phyloP scores from a whole-genome alignment of 495 filamentous ascomycete species.

The Parachaetomium inaequale region DNA sequence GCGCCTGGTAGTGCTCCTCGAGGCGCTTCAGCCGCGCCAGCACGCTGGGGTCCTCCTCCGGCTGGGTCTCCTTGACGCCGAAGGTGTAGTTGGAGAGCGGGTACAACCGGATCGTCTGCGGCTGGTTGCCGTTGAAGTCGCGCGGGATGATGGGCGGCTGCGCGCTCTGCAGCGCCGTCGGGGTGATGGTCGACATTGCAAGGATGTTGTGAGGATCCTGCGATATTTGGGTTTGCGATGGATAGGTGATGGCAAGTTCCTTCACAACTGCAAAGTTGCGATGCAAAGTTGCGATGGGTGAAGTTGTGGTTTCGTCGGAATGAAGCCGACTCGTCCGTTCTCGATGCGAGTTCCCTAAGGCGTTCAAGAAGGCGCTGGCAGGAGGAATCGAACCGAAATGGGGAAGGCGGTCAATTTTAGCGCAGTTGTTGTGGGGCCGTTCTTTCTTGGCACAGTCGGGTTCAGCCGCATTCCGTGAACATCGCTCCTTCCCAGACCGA shows the following conservation, averaged over 20 bases:
- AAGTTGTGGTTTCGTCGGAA: not conserved
- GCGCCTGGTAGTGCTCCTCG: slow-evolving; percentile 84
- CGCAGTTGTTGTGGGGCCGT: not conserved
- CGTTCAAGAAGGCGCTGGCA: not conserved
- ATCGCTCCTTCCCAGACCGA: not conserved
- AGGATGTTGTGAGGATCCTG: not conserved
- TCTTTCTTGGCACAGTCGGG: not conserved
- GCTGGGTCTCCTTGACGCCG: slow-evolving; percentile 95
- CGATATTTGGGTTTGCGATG: not conserved
- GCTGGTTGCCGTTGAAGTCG: slow-evolving; percentile 83
- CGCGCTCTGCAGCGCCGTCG: slow-evolving; percentile 65
- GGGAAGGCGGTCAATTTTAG: slow-evolving; percentile 6
- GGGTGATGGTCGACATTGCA: slow-evolving; percentile 73
- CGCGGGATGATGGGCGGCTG: slow-evolving; percentile 75
- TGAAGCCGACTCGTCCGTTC: not conserved
- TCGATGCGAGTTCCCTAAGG: not conserved
- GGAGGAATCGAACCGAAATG: not conserved
- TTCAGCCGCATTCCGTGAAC: not conserved
- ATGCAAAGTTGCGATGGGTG: no score
- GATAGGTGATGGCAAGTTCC: not conserved
- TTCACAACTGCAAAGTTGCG: no score
- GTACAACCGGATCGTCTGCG: slow-evolving; percentile 85
- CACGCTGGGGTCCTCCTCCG: slow-evolving; percentile 95
- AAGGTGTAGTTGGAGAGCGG: slow-evolving; percentile 98
- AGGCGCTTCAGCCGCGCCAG: slow-evolving; percentile 86